Conservation (phyloP, 495 filamentous ascomycete genomes). For the Lophiotrema nucula region DNA sequence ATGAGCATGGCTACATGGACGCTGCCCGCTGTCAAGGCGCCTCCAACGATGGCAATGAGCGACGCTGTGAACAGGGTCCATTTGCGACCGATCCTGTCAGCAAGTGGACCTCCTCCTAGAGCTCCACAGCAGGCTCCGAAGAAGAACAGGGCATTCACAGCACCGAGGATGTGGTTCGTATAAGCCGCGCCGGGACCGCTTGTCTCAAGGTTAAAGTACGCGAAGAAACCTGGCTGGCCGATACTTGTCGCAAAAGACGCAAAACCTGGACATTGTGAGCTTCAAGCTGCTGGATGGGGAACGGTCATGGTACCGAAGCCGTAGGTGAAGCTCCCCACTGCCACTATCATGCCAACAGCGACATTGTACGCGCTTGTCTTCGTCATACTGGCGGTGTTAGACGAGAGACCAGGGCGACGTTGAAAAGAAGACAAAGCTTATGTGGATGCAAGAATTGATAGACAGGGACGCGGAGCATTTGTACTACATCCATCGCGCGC, state of each 20-base stretch:
- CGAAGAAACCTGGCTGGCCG: slow-evolving; percentile 35
- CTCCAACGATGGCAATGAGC: slow-evolving; percentile 26
- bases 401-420: no score
- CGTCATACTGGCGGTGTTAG: slow-evolving; percentile 21
- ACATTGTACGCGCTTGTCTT: slow-evolving; percentile 34
- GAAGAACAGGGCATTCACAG: slow-evolving; percentile 36
- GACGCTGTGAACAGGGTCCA: slow-evolving; percentile 23
- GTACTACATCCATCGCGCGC: no score
- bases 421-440: neutral
- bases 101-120: slow-evolving; percentile 23
- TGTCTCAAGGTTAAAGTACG: slow-evolving; percentile 33
- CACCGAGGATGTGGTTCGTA: slow-evolving; percentile 36
- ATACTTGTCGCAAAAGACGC: slow-evolving; percentile 33
- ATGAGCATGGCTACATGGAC: slow-evolving; percentile 37
- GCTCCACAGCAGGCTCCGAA: slow-evolving; percentile 34
- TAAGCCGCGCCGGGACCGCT: slow-evolving; percentile 23
- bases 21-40: slow-evolving; percentile 34
- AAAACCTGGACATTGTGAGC: slow-evolving; percentile 17
- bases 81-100: slow-evolving; percentile 33
- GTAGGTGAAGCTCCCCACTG: slow-evolving; percentile 30
- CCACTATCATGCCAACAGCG: slow-evolving; percentile 31
- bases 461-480: no score
- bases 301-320: neutral
- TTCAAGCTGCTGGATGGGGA: neutral
- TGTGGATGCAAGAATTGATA: neutral